These are phyloP conservation scores for Colletotrichum tropicicola DNA, from an alignment of 2,329 filamentous ascomycete genomes.

Conservation along the genomic window DNA sequence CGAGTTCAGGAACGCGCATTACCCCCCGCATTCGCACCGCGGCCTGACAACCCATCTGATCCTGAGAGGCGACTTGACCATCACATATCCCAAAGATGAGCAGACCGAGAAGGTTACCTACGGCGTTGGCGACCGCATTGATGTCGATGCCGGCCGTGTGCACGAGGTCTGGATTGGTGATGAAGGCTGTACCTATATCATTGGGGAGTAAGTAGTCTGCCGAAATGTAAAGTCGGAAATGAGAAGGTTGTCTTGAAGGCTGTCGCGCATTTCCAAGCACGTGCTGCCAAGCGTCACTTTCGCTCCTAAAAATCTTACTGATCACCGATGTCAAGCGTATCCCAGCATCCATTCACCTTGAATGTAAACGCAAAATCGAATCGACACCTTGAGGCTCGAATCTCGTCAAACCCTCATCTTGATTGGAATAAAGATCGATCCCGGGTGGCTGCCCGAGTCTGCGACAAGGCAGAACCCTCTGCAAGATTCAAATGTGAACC, in stretches of 20 bases:
- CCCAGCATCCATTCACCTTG: background rate
- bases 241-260: too few species aligned
- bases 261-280: too few species aligned
- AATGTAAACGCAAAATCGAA: background rate
- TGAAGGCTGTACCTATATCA: conserved; percentile 74
- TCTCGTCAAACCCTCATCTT: background rate
- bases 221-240: too few species aligned
- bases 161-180: conserved; percentile 77
- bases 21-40: conserved; percentile 72
- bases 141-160: conserved; percentile 69
- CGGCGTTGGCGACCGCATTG: conserved; percentile 68
- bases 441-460: background rate
- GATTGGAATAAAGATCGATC: background rate
- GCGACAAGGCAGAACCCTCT: background rate
- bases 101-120: conserved; percentile 65
- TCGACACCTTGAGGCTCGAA: background rate
- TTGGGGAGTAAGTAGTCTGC: conserved; percentile 60
- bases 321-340: background rate
- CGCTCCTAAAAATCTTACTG: too few species aligned
- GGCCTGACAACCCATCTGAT: conserved; percentile 77
- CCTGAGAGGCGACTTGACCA: conserved; percentile 69
- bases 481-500: background rate
- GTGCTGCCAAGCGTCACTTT: too few species aligned
- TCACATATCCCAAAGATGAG: conserved; percentile 71
- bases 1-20: conserved; percentile 68